phyloP scores from a whole-genome alignment of 2,329 filamentous ascomycete species.

The Exophiala bonariae region DNA sequence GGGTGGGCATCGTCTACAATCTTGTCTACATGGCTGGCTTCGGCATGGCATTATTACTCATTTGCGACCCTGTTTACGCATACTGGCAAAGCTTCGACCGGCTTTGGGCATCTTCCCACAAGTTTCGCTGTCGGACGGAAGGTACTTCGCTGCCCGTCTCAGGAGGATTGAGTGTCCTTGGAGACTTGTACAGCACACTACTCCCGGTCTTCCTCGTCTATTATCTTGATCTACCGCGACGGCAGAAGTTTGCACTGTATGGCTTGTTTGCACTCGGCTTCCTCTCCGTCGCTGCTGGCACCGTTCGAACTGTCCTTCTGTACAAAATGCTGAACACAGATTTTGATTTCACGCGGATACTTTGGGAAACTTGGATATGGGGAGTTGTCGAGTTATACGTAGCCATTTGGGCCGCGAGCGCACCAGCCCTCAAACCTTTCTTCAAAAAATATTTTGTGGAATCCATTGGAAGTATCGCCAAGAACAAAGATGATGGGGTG shows the following conservation, averaged over 20 bases:
- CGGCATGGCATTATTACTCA: conserved; percentile 17
- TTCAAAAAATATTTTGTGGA: conserved; percentile 23
- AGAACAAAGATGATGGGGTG: background rate
- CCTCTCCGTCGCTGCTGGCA: conserved; percentile 25
- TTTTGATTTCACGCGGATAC: conserved; percentile 26
- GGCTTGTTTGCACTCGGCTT: conserved; percentile 25
- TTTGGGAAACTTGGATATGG: conserved; percentile 31
- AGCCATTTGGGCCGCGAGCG: conserved; percentile 32
- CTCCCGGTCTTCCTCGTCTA: conserved; percentile 25
- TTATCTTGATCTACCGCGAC: conserved; percentile 20
- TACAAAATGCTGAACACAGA: conserved; percentile 20
- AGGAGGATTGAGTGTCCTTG: conserved; percentile 23
- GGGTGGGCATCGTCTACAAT: conserved; percentile 30
- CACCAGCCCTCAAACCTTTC: conserved; percentile 33
- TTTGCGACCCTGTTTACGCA: conserved; percentile 25
- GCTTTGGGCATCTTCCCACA: conserved; percentile 17
- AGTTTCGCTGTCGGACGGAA: conserved; percentile 21
- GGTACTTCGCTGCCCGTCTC: conserved; percentile 19
- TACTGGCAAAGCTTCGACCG: conserved; percentile 26
- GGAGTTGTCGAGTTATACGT: conserved; percentile 32
- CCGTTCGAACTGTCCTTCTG: conserved; percentile 24
- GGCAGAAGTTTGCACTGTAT: conserved; percentile 26
- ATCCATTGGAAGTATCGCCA: conserved; percentile 12
- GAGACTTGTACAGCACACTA: conserved; percentile 27
- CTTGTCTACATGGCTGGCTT: conserved; percentile 22